phyloP scores from a whole-genome alignment of 2,329 filamentous ascomycete genomes.

The Meredithiella fracta region DNA sequence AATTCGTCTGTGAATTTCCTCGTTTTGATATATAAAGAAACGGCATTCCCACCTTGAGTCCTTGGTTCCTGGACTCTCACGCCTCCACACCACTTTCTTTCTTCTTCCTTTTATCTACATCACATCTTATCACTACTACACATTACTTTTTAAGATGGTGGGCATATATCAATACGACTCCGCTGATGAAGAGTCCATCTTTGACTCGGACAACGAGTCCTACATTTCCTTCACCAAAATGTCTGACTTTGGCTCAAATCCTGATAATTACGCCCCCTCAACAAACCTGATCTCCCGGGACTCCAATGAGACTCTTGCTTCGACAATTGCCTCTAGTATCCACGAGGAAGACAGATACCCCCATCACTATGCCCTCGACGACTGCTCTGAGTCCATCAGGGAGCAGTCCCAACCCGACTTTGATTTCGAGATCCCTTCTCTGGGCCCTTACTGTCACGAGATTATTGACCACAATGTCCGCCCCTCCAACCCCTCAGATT shows the following conservation, averaged over 20 bases:
- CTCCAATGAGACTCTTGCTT: slow-evolving; percentile 68
- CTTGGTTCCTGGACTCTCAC: not conserved
- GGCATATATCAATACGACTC: slow-evolving; percentile 15
- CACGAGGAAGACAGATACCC: slow-evolving; percentile 12
- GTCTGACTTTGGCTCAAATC: not conserved
- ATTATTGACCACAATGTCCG: slow-evolving; percentile 49
- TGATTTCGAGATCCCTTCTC: slow-evolving; percentile 28
- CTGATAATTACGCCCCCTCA: slow-evolving; percentile 23
- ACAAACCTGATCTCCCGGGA: slow-evolving; percentile 33
- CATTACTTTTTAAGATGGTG: not conserved
- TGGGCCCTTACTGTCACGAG: slow-evolving; percentile 45
- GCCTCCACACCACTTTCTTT: not conserved
- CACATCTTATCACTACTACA: not conserved
- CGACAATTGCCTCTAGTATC: slow-evolving; percentile 47
- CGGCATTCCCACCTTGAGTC: not conserved
- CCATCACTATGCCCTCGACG: not conserved
- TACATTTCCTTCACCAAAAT: not conserved
- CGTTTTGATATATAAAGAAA: not conserved
- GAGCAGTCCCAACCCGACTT: slow-evolving; percentile 19
- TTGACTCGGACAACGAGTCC: slow-evolving; percentile 2
- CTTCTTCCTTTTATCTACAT: slow-evolving; percentile 1
- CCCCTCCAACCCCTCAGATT: slow-evolving; percentile 65
- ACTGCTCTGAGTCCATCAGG: slow-evolving; percentile 12
- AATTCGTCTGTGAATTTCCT: not conserved
- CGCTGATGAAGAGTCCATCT: slow-evolving; percentile 16